Evolutionary conservation across 1,139 yeast genomes (phyloP), one percentile per base, ranked within the genome.

Genomic region (Geotrichum fermentans): DNA sequence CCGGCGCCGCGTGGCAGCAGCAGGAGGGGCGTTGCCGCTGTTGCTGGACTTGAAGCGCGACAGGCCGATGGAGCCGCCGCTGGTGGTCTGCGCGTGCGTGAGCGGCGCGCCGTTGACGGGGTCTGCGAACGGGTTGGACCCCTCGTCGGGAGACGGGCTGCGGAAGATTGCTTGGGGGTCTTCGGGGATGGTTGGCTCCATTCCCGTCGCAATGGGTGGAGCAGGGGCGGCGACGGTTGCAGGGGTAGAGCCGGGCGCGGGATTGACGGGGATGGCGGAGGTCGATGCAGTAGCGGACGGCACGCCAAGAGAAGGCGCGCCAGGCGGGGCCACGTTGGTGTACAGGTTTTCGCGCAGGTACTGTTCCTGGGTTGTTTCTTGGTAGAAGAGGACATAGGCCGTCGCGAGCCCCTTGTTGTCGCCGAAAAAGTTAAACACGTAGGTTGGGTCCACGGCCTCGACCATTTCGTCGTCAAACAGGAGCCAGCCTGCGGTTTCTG

Each of bases 391-490:
- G 16, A 92, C 83, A 64, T 92, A 92, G 0, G 97, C 97, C 43
- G 96, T 83, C 0, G 96, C 92, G 61, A 87, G 75, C 2, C 95
- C 95, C 4, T 87, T 84, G 2, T 85, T 82, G 62, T 87, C 89
- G 21, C 98, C 97, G 60, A 87, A 84, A 63, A 90, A 92, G 59
- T 85, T 78, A 69, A 82, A 75, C 3, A 92, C 97, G 58, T 83
- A 88, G 43, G 78, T 73, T 54, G 88, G 96, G 56, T 83, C 89
- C 7, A 92, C 92, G 26, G 85, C 72, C 61, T 90, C 97, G 5
- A 90, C 96, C 14, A 94, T 82, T 66, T 92, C 97, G 65, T 92
- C 98, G 65, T 92, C 98, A 68, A 86, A 92, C 53, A 92, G 68
- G 30, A 92, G 70, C 98, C 98, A 92, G 1, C 96, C 87, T 37